Evolutionary conservation across 2,329 filamentous ascomycete species (phyloP), one percentile per base, ranked within the genome.

Genomic region (Tolypocladium guangdongense): DNA sequence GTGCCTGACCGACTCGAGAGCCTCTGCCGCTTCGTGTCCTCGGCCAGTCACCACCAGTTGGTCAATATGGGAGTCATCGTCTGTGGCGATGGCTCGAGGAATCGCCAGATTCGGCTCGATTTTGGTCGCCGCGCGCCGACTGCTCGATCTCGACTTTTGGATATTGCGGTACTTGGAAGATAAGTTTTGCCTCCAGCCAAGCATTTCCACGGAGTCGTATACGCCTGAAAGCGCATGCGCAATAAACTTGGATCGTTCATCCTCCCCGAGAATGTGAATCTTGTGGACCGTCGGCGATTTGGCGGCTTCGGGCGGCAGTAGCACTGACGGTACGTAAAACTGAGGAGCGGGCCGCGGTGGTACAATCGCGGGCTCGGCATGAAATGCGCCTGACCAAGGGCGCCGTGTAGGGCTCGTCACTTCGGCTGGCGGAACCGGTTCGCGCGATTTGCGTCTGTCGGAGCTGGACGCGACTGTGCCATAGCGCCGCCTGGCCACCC

Each of bases 11-110:
- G 75, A 70, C 4, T 73, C 63, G 27, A 95, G 64, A 2, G 84
- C 82, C 37, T 75, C 65, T 12, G 78, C 71, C 1, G 68, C 67
- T 24, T 85, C 78, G 63, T 85, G 84, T 0, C 66, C 69, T 5
- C 61, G 59, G 27, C 81, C 82, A 2, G 84, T 82, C 22, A 93
- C 75, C 45, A 95, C 80, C 46, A 93, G 74, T 60, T 86, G 83
- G 59, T 85, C 77, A 52, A 95, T 93, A 22, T 74, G 77, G 24
- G 75, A 74, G 20, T 72, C 62, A 51, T 75, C 64, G 35, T 63
- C 52, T 32, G 59, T 48, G 37, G 57, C 54, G 4, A 56, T 35
- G 18, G 56, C 52, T 20, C 54, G 48, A 2, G 45, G 49, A 0
- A 60, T 50, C 2, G 60, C 63, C 10, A 53, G 54, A 20, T 64